A percentile compares a stretch with the other conserved stretches of the same genome.
Conservation (phyloP, 2,329 filamentous ascomycete species). For the Rhynchosporium agropyri region DNA sequence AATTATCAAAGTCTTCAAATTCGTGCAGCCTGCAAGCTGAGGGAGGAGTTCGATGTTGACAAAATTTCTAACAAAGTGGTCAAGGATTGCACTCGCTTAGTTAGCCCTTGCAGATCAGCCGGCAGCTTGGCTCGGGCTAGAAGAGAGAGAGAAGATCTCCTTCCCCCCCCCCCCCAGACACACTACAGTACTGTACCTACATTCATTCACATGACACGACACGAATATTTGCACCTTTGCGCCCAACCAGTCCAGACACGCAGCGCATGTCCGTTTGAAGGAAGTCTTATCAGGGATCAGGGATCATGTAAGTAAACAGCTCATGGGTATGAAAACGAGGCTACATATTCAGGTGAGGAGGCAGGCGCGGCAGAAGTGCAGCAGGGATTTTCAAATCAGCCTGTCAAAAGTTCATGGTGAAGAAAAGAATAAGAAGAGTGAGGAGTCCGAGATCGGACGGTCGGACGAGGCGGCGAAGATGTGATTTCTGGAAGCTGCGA, state of each 20-base stretch:
- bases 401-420: neutral
- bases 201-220: conserved; percentile 6
- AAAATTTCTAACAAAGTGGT: neutral
- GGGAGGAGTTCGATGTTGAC: conserved; percentile 7
- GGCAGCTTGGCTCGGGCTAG: neutral
- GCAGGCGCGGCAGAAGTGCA: conserved; percentile 6
- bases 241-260: conserved; percentile 14
- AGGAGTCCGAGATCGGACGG: conserved; percentile 16
- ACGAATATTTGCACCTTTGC: conserved; percentile 17
- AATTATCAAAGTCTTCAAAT: neutral
- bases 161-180: neutral
- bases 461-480: conserved; percentile 14
- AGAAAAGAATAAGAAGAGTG: too few species aligned
- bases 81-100: conserved; percentile 2
- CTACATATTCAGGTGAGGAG: conserved; percentile 15
- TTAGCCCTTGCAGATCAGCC: neutral
- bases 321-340: neutral
- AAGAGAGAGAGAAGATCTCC: conserved; percentile 7
- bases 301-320: conserved; percentile 15
- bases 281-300: conserved; percentile 30
- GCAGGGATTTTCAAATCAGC: conserved; percentile 15
- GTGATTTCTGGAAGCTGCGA: neutral
- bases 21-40: conserved; percentile 6
- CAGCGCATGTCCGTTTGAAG: conserved; percentile 27
- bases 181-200: neutral